Evolutionary conservation across 768 basidiomycete species (phyloP).

Genomic region (Galerina marginata): DNA sequence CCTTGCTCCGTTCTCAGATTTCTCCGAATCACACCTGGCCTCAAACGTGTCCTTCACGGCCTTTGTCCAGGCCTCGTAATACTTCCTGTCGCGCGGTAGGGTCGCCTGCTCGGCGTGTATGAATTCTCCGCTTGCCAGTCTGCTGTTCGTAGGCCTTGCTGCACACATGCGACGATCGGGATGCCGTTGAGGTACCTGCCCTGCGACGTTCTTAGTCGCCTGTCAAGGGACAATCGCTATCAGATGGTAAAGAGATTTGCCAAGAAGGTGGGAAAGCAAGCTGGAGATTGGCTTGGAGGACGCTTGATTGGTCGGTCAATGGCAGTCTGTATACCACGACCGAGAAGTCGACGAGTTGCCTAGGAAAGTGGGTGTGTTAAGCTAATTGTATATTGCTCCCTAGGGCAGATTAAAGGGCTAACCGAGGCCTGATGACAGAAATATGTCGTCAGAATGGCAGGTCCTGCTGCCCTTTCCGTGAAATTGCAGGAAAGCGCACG

Average conservation of each 20-base stretch:
- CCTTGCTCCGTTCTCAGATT: neutral
- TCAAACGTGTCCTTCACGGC: conserved; percentile 40
- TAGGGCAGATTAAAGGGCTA: conserved; percentile 11
- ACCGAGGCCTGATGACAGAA: conserved; percentile 54
- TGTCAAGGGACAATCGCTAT: conserved; percentile 44
- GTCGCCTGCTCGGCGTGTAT: conserved; percentile 48
- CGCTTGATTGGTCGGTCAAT: conserved; percentile 41
- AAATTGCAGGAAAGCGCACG: conserved; percentile 52
- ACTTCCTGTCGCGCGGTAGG: conserved; percentile 20
- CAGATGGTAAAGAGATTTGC: conserved; percentile 45
- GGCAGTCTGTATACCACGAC: conserved; percentile 44
- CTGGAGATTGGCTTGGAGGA: conserved; percentile 35
- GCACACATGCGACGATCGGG: conserved; percentile 34
- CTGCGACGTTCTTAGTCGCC: conserved; percentile 53
- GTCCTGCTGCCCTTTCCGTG: conserved; percentile 49
- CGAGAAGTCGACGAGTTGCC: conserved; percentile 27
- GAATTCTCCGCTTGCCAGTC: conserved; percentile 40
- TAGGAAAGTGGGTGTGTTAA: neutral
- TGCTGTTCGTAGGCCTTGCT: conserved; percentile 27
- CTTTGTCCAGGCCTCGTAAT: conserved; percentile 40
- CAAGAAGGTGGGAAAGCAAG: conserved; percentile 36
- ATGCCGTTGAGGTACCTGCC: conserved; percentile 50
- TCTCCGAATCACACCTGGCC: conserved; percentile 10
- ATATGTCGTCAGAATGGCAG: conserved; percentile 45
- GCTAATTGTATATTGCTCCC: neutral